phyloP scores from a whole-genome alignment of 345 rosid species.

The Lenwebbia sp. region DNA sequence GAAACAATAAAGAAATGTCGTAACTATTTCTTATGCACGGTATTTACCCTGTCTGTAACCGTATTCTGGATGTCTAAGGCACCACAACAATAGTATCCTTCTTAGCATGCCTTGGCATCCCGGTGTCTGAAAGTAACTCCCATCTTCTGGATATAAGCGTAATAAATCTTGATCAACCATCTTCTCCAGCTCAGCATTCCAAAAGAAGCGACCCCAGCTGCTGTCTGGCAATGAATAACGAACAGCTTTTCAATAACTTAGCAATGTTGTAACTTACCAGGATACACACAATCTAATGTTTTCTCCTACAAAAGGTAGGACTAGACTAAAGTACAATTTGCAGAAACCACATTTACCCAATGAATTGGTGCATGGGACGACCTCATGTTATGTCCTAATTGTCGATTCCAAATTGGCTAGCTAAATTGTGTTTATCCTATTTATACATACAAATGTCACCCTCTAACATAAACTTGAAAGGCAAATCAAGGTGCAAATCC shows the following conservation, averaged over 20 bases:
- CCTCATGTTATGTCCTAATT: not conserved
- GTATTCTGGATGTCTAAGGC: constrained; percentile 78
- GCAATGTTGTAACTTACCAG: not conserved
- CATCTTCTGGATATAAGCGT: constrained; percentile 89
- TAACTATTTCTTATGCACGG: not conserved
- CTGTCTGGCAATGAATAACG: constrained; percentile 42
- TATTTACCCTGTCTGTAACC: constrained; percentile 81
- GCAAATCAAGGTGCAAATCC: not conserved
- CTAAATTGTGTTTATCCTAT: not conserved
- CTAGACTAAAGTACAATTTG: not conserved
- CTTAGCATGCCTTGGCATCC: constrained; percentile 97
- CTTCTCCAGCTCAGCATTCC: constrained; percentile 89
- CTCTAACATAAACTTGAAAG: not conserved
- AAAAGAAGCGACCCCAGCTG: constrained; percentile 91
- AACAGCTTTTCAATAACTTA: not conserved
- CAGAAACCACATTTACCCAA: not conserved
- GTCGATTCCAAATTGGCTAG: not conserved
- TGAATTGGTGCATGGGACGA: not conserved
- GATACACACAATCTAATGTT: not conserved
- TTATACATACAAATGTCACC: not conserved
- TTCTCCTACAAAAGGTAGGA: not conserved
- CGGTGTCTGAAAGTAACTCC: constrained; percentile 88
- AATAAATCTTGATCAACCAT: constrained; percentile 91
- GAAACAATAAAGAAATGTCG: not conserved
- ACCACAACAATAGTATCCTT: constrained; percentile 82